These are phyloP conservation scores for Cordyceps javanica DNA, from an alignment of 2,329 filamentous ascomycete species.

Conservation along the genomic window DNA sequence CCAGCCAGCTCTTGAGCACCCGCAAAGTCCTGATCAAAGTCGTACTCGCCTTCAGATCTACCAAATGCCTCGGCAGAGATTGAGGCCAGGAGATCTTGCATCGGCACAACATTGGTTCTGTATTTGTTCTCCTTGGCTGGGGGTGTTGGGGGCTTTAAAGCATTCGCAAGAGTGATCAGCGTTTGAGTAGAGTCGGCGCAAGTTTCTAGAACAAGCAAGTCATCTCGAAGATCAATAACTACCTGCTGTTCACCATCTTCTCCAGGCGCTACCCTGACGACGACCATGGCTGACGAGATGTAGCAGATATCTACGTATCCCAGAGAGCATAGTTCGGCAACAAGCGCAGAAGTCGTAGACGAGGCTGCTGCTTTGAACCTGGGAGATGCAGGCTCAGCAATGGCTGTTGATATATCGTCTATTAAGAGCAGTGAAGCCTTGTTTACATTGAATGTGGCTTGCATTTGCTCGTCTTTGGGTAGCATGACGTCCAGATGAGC, in stretches of 20 bases:
- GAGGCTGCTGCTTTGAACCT: conserved; percentile 22
- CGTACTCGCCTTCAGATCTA: conserved; percentile 53
- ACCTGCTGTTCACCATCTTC: conserved; percentile 57
- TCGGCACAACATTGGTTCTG: conserved; percentile 75
- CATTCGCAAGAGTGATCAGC: conserved; percentile 70
- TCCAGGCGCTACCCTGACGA: conserved; percentile 52
- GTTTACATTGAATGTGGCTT: conserved; percentile 60
- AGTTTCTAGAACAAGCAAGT: conserved; percentile 84
- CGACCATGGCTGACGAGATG: conserved; percentile 72
- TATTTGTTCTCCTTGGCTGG: conserved; percentile 82
- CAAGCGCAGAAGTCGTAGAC: conserved; percentile 41
- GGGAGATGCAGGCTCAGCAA: conserved; percentile 13
- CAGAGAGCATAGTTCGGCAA: conserved; percentile 51
- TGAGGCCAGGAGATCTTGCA: conserved; percentile 83
- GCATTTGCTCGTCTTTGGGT: conserved; percentile 58
- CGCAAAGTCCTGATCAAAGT: conserved; percentile 58
- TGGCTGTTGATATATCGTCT: conserved; percentile 55
- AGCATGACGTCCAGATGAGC: conserved; percentile 64
- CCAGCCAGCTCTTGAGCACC: conserved; percentile 44
- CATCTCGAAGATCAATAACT: conserved; percentile 76
- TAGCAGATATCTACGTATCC: conserved; percentile 86
- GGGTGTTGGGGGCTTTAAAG: conserved; percentile 74
- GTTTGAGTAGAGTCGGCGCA: conserved; percentile 97
- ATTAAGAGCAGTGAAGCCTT: conserved; percentile 80
- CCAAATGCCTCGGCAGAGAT: conserved; percentile 82